Evolutionary conservation across 2,329 filamentous ascomycete genomes (phyloP).

Genomic region (Colletotrichum sublineola): DNA sequence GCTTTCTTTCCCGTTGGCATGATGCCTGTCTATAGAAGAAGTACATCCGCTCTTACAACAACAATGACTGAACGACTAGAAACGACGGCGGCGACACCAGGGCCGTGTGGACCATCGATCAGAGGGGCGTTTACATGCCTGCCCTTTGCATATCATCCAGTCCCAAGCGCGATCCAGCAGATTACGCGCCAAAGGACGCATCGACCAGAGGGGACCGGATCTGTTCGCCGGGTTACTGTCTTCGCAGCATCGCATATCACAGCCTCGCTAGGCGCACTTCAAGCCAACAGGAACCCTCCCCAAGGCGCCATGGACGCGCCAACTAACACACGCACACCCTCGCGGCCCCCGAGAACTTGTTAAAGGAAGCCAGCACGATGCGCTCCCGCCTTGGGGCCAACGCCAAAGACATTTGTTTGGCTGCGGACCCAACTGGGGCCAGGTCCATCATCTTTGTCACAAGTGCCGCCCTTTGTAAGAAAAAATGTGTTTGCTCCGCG

Average conservation of each 20-base stretch:
- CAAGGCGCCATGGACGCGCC: not conserved
- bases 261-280: slow-evolving; percentile 2
- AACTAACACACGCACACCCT: not conserved
- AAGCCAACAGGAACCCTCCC: slow-evolving; percentile 8
- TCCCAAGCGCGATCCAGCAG: slow-evolving; percentile 16
- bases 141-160: not conserved
- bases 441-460: not conserved
- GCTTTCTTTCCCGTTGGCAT: not conserved
- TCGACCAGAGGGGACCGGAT: not conserved
- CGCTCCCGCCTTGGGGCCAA: slow-evolving; percentile 8
- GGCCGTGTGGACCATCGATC: not conserved
- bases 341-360: not conserved
- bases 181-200: not conserved
- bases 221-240: not conserved
- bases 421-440: slow-evolving; percentile 14
- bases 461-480: not conserved
- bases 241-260: too few species aligned
- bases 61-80: not conserved
- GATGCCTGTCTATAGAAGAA: not conserved
- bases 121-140: too few species aligned
- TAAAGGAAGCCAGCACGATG: not conserved
- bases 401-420: slow-evolving; percentile 30
- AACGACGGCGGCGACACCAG: not conserved
- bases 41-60: not conserved
- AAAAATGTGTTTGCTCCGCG: slow-evolving; percentile 4